A percentile compares a stretch with the other conserved stretches of the same genome.
Evolutionary conservation across 2,329 filamentous ascomycete species (phyloP).

Genomic region (Trichoderma simmonsii): DNA sequence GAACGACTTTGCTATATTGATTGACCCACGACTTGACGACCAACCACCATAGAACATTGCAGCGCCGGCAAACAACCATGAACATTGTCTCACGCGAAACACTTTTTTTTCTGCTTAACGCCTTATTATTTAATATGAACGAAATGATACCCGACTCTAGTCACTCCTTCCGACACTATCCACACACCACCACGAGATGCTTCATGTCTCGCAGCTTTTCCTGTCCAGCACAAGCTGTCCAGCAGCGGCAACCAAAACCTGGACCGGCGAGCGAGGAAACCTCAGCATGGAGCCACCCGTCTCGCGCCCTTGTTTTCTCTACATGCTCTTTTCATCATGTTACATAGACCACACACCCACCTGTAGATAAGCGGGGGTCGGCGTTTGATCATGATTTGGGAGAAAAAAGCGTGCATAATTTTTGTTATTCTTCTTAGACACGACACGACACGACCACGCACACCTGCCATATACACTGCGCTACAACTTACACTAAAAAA

Average conservation of each 20-base stretch:
- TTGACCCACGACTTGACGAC: conserved; percentile 34
- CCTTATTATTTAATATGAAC: conserved; percentile 18
- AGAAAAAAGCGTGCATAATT: conserved; percentile 3
- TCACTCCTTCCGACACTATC: conserved; percentile 12
- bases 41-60: conserved; percentile 38
- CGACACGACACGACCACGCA: conserved; percentile 12
- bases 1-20: conserved; percentile 11
- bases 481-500: conserved; percentile 8
- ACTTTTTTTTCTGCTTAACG: conserved; percentile 3
- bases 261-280: background rate
- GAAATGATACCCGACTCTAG: conserved; percentile 20
- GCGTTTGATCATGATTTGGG: conserved; percentile 16
- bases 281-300: background rate
- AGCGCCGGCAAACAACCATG: conserved; percentile 15
- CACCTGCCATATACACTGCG: conserved; percentile 3
- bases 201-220: background rate
- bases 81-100: conserved; percentile 12
- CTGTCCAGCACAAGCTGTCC: background rate
- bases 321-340: conserved; percentile 17
- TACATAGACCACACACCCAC: conserved; percentile 17
- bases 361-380: conserved; percentile 17
- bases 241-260: background rate
- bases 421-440: conserved; percentile 8
- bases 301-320: conserved; percentile 8
- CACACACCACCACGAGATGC: background rate